Evolutionary conservation across 805 yeast genomes (phyloP).

Genomic region (Kodamaea restingae): DNA sequence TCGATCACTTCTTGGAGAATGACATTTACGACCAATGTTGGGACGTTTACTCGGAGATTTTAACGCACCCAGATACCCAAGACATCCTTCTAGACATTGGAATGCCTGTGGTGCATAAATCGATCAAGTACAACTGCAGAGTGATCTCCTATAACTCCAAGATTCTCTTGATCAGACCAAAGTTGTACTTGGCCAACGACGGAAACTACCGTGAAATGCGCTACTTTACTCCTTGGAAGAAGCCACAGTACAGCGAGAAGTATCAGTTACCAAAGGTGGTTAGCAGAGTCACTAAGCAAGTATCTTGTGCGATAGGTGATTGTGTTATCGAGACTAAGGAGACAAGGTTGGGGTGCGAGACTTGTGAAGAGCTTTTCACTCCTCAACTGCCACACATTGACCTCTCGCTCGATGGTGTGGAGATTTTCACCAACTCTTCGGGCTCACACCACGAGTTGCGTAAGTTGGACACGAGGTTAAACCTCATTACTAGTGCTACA

Average conservation of each 20-base stretch:
- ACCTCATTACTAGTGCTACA: conserved; percentile 87
- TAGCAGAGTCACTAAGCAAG: conserved; percentile 62
- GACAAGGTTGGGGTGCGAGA: conserved; percentile 93
- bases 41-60: conserved; percentile 85
- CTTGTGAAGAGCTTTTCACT: conserved; percentile 96
- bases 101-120: conserved; percentile 86
- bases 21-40: conserved; percentile 88
- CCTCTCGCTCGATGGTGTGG: conserved; percentile 95
- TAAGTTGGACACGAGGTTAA: conserved; percentile 79
- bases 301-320: conserved; percentile 79
- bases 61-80: conserved; percentile 61
- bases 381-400: conserved; percentile 93
- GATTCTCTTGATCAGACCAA: conserved; percentile 86
- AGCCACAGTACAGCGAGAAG: conserved; percentile 65
- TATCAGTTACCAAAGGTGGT: conserved; percentile 69
- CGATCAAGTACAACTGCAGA: conserved; percentile 89
- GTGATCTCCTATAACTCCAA: conserved; percentile 73
- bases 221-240: conserved; percentile 91
- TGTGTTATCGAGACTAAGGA: conserved; percentile 80
- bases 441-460: conserved; percentile 98
- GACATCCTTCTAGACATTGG: conserved; percentile 88
- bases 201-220: conserved; percentile 99
- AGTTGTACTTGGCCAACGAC: conserved; percentile 90
- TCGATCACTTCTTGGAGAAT: conserved; percentile 89
- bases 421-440: conserved; percentile 89